Evolutionary conservation across 2,329 filamentous ascomycete species (phyloP), one percentile per base, ranked within the genome.

Genomic region (Colletotrichum graminicola): DNA sequence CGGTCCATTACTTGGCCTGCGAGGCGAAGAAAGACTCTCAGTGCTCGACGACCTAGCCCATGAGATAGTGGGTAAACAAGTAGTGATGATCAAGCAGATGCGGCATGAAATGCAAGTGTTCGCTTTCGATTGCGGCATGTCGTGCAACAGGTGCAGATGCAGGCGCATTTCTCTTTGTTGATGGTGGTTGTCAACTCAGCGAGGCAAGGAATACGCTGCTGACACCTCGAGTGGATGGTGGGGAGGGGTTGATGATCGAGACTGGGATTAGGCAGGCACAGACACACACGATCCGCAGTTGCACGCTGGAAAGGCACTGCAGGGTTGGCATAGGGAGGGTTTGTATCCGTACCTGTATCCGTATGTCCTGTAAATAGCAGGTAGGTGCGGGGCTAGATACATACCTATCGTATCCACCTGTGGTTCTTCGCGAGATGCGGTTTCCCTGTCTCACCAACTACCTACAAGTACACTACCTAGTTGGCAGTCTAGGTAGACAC

Each of bases 121-220:
- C 59, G n/a, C 21, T 63, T 67, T 67, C 29, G 45, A 34, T 63
- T 67, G 62, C 29, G 41, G 11, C 65, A 62, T 56, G 65, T 36
- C 29, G 45, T 49, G 45, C 60, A 43, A 34, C 34, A 36, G 34
- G 34, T 36, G 18, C 66, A 59, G 34, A 18, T 59, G 21, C 60
- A 59, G 26, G 23, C 45, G 29, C 66, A 64, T 51, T 52, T 52
- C 23, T 54, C n/a, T 26, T 12, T 1, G n/a, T 26, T 36, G 54
- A 8, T 16, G 36, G 32, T 32, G 18, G 45, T 36, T 45, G 64
- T 36, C 47, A 12, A 45, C 21, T 29, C 16, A 32, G 34, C 21
- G 23, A 66, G 34, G 47, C 64, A 66, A 54, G 64, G 64, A 62
- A 52, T 36, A 47, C 36, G 64, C 47, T 67, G 64, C 34, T 29